Evolutionary conservation across 306 rosid species (phyloP).

Genomic region (Gillenia trifoliata): DNA sequence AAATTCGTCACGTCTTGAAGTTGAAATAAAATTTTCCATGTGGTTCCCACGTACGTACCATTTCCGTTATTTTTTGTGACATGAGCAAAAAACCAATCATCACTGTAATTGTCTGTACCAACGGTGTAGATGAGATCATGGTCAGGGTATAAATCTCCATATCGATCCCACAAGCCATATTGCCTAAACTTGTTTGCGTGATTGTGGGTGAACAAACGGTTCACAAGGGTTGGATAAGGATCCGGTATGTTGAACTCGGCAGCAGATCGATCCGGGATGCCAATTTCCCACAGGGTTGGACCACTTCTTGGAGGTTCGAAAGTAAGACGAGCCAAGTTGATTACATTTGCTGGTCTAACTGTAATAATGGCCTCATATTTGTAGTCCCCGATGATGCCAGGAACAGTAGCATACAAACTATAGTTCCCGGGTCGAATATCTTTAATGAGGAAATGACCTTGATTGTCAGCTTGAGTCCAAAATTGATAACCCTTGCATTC

Average conservation of each 20-base stretch:
- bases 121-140: constrained; percentile 35
- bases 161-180: constrained; percentile 55
- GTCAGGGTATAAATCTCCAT: constrained; percentile 33
- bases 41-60: constrained; percentile 36
- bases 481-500: constrained; percentile 93
- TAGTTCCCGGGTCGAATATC: constrained; percentile 57
- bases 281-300: too few species aligned
- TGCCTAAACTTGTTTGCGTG: constrained; percentile 47
- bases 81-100: constrained; percentile 52
- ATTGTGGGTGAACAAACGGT: constrained; percentile 27
- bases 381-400: constrained; percentile 76
- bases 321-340: too few species aligned
- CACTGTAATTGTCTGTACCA: constrained; percentile 18
- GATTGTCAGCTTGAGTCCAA: constrained; percentile 54
- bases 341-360: too few species aligned
- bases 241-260: too few species aligned
- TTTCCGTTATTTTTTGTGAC: constrained; percentile 35
- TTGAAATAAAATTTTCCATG: constrained; percentile 59
- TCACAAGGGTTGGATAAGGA: constrained; percentile 38
- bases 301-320: too few species aligned
- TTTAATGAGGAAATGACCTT: constrained; percentile 48
- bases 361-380: constrained; percentile 31
- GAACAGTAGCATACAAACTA: constrained; percentile 72
- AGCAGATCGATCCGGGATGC: too few species aligned
- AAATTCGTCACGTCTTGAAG: constrained; percentile 7